Percentiles rank a stretch among this genome's conserved stretches.
phyloP scores from a whole-genome alignment of 306 rosid species.

The Cajanus cajan region DNA sequence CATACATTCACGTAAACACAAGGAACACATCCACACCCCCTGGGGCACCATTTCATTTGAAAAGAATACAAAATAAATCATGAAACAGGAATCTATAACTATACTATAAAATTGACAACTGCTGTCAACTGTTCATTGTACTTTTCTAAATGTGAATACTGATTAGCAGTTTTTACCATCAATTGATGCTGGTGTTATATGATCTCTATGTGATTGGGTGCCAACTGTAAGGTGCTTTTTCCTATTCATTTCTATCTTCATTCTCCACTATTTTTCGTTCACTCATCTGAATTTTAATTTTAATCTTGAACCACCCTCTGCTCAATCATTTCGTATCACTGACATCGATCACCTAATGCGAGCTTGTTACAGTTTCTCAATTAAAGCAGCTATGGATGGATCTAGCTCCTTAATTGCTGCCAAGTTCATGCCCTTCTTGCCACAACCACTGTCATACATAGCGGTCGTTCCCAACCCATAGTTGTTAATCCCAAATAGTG shows the following conservation, averaged over 20 bases:
- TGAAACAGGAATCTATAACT: too few species aligned
- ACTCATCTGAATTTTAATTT: background rate
- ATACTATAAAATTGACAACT: too few species aligned
- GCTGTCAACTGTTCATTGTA: too few species aligned
- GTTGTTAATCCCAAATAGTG: too few species aligned
- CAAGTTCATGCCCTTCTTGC: slow-evolving; percentile 61
- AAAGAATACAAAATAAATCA: too few species aligned
- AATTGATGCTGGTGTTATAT: background rate
- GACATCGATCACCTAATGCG: too few species aligned
- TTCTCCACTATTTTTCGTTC: background rate
- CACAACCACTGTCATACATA: too few species aligned
- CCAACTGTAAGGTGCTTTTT: background rate
- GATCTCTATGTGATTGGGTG: background rate
- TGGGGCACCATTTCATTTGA: too few species aligned
- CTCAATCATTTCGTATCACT: too few species aligned
- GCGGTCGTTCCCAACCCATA: too few species aligned
- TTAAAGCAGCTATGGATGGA: slow-evolving; percentile 54
- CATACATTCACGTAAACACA: background rate
- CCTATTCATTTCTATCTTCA: background rate
- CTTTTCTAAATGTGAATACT: background rate
- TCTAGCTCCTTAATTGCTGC: slow-evolving; percentile 79
- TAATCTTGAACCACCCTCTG: too few species aligned
- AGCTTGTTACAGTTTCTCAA: slow-evolving; percentile 25
- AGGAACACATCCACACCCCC: too few species aligned
- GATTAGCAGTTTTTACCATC: background rate